Evolutionary conservation across 2,329 filamentous ascomycete genomes (phyloP).

Genomic region (Graphilbum sp.): DNA sequence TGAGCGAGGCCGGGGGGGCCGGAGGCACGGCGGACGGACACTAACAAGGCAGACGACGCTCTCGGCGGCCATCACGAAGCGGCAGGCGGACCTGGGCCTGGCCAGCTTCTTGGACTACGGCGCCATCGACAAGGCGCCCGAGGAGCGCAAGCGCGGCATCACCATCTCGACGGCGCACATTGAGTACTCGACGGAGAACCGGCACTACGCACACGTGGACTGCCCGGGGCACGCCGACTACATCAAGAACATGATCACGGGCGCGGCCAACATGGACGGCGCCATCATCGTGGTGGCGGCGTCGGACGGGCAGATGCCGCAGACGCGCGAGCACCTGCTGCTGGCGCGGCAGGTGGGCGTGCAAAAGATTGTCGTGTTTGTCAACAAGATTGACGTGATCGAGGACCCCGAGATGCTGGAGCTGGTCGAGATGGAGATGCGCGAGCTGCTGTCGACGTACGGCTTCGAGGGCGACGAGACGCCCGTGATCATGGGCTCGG

Average conservation of each 20-base stretch:
- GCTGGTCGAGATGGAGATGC: slow-evolving; percentile 99
- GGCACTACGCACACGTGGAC: slow-evolving; percentile 99
- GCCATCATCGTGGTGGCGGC: slow-evolving; percentile 97
- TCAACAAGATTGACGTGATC: slow-evolving; percentile 97
- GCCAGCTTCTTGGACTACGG: slow-evolving; percentile 96
- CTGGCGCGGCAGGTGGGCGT: slow-evolving; percentile 97
- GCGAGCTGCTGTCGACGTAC: slow-evolving; percentile 81
- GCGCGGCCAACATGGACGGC: slow-evolving; percentile 98
- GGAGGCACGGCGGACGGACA: not conserved
- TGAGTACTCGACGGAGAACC: slow-evolving; percentile 85
- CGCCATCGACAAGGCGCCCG: slow-evolving; percentile 95
- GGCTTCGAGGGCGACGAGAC: slow-evolving; percentile 98
- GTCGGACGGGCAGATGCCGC: slow-evolving; percentile 98
- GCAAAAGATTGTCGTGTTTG: slow-evolving; percentile 95
- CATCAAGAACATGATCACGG: slow-evolving; percentile 99
- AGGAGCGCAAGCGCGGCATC: slow-evolving; percentile 99
- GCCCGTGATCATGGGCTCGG: slow-evolving; percentile 92
- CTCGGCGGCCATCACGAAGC: slow-evolving; percentile 96
- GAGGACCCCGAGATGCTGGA: slow-evolving; percentile 99
- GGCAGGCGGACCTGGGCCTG: slow-evolving; percentile 85
- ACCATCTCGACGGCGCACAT: slow-evolving; percentile 98
- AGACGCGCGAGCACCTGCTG: slow-evolving; percentile 95
- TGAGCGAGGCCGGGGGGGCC: slow-evolving; percentile 20
- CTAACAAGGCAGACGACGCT: slow-evolving; percentile 60
- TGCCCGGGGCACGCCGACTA: slow-evolving; percentile 99